Percentiles rank a stretch among this genome's conserved stretches.
Conservation (phyloP, 352 stramenopile genomes). For the Phytophthora vignae region DNA sequence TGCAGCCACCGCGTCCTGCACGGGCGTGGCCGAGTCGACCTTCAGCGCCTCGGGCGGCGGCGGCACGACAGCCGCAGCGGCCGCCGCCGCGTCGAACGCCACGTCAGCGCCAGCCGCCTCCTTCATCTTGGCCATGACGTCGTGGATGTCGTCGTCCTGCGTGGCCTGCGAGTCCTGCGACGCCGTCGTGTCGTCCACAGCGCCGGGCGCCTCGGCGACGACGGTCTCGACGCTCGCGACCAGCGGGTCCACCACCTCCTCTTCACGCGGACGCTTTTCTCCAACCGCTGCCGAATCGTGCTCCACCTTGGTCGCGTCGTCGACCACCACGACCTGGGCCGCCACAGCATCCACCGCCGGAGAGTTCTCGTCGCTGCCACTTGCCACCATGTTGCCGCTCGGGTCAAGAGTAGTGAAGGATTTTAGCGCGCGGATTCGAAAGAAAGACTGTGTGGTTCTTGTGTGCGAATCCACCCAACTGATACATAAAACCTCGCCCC, state of each 20-base stretch:
- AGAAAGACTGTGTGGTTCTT: constrained; percentile 39
- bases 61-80: constrained; percentile 26
- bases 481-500: constrained; percentile 43
- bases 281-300: constrained; percentile 23
- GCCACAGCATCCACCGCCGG: constrained; percentile 19
- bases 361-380: constrained; percentile 30
- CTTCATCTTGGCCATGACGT: constrained; percentile 80
- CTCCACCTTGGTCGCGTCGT: constrained; percentile 31
- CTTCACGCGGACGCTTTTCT: constrained; percentile 46
- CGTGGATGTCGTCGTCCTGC: constrained; percentile 64
- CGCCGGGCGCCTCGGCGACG: constrained; percentile 2
- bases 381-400: constrained; percentile 35
- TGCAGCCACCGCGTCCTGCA: constrained; percentile 35
- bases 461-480: constrained; percentile 37
- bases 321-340: constrained; percentile 19
- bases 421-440: constrained; percentile 32
- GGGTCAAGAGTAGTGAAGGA: not conserved
- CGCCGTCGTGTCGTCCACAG: constrained; percentile 13
- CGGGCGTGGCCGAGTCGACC: constrained; percentile 26
- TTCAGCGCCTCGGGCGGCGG: constrained; percentile 31
- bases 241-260: constrained; percentile 29
- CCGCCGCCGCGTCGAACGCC: constrained; percentile 41
- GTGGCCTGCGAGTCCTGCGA: constrained; percentile 55
- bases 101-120: constrained; percentile 46
- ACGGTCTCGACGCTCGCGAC: constrained; percentile 37